Percentiles rank a stretch among this genome's conserved stretches.
phyloP scores from a whole-genome alignment of 2,329 filamentous ascomycete genomes.

The Fusarium sp. region DNA sequence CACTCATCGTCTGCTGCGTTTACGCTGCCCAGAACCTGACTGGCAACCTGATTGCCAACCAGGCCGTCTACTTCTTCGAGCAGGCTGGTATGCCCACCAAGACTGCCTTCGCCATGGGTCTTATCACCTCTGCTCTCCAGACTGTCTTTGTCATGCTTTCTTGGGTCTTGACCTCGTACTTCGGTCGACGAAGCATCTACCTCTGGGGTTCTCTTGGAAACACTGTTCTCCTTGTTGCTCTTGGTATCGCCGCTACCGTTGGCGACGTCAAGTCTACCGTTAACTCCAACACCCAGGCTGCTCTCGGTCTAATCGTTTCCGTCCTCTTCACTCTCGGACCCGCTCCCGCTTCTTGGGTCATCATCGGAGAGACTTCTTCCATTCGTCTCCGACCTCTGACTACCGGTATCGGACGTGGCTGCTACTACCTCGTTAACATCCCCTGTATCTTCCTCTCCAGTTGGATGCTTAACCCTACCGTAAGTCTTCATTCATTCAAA shows the following conservation, averaged over 20 bases:
- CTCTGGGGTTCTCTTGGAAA: slow-evolving; percentile 70
- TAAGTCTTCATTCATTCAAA: slow-evolving; percentile 41
- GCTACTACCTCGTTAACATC: slow-evolving; percentile 74
- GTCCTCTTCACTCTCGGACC: slow-evolving; percentile 73
- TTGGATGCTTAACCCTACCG: slow-evolving; percentile 70
- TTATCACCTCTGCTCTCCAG: slow-evolving; percentile 74
- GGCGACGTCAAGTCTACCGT: slow-evolving; percentile 53
- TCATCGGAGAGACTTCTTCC: slow-evolving; percentile 75
- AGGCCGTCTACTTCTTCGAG: slow-evolving; percentile 70
- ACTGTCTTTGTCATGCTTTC: slow-evolving; percentile 73
- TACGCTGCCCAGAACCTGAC: slow-evolving; percentile 71
- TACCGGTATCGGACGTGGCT: slow-evolving; percentile 72
- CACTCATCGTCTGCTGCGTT: slow-evolving; percentile 67
- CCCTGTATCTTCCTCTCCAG: slow-evolving; percentile 73
- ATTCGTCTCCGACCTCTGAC: slow-evolving; percentile 74
- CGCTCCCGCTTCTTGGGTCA: slow-evolving; percentile 73
- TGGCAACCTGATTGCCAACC: slow-evolving; percentile 71
- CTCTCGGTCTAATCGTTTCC: slow-evolving; percentile 73
- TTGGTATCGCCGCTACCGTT: slow-evolving; percentile 70
- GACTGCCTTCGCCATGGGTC: slow-evolving; percentile 70
- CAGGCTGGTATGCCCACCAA: slow-evolving; percentile 69
- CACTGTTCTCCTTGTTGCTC: slow-evolving; percentile 64
- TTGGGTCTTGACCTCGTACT: slow-evolving; percentile 74
- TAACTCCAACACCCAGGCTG: slow-evolving; percentile 66
- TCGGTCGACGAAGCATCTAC: slow-evolving; percentile 74